Evolutionary conservation across 768 basidiomycete genomes (phyloP).

Genomic region (Ramaria sp.): DNA sequence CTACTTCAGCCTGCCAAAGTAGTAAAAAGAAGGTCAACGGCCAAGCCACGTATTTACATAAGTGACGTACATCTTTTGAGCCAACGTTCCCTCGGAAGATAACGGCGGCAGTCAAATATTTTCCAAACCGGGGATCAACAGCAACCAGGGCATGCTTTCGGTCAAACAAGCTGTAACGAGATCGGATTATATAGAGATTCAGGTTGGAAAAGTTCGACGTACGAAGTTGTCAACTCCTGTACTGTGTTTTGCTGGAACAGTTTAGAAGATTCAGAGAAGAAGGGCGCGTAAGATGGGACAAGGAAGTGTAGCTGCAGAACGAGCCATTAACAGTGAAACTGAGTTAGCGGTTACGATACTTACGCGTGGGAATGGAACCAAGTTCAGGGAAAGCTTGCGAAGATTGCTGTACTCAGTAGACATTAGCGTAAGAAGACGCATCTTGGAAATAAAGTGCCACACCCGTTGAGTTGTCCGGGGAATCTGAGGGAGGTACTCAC

Average conservation of each 20-base stretch:
- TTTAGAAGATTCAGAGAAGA: slow-evolving; percentile 55
- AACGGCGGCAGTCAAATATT: slow-evolving; percentile 74
- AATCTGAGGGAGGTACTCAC: slow-evolving; percentile 87
- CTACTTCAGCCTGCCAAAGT: slow-evolving; percentile 19
- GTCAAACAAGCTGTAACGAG: slow-evolving; percentile 54
- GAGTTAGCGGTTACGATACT: slow-evolving; percentile 14
- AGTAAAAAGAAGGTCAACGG: slow-evolving; percentile 16
- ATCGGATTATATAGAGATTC: neutral
- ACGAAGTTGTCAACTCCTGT: slow-evolving; percentile 68
- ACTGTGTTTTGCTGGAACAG: slow-evolving; percentile 52
- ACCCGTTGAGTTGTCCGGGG: slow-evolving; percentile 92
- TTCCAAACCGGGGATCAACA: slow-evolving; percentile 72
- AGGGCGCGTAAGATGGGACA: slow-evolving; percentile 89
- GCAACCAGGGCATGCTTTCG: slow-evolving; percentile 73
- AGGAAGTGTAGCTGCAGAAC: slow-evolving; percentile 81
- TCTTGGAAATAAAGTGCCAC: slow-evolving; percentile 11
- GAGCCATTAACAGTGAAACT: slow-evolving; percentile 1
- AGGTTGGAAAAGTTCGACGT: slow-evolving; percentile 18
- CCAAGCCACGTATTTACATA: neutral
- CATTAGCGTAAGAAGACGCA: neutral
- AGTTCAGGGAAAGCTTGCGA: slow-evolving; percentile 86
- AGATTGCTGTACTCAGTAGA: slow-evolving; percentile 45
- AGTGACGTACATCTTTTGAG: slow-evolving; percentile 60
- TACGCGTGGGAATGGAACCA: slow-evolving; percentile 93
- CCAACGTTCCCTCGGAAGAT: slow-evolving; percentile 81